Conservation (phyloP, 345 rosid genomes). For the Isatis tinctoria region DNA sequence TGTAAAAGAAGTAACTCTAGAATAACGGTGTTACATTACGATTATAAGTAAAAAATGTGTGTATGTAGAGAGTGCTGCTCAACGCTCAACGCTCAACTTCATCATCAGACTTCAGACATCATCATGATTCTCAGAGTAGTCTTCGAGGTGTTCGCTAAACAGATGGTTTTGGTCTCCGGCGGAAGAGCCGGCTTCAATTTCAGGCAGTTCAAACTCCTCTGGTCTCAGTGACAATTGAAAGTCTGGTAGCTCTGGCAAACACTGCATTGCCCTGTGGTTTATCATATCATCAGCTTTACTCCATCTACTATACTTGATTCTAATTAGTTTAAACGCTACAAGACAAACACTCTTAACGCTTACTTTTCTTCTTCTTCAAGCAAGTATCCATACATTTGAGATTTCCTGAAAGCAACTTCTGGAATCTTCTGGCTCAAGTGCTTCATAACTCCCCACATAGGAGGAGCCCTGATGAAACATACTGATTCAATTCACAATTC, state of each 20-base stretch:
- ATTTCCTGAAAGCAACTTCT: constrained; percentile 78
- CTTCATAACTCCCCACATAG: constrained; percentile 85
- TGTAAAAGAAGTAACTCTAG: constrained; percentile 9
- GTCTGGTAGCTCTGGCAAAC: constrained; percentile 80
- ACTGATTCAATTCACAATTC: not conserved
- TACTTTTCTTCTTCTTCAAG: constrained; percentile 92
- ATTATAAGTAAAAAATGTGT: constrained; percentile 15
- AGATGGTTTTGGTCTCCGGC: constrained; percentile 40
- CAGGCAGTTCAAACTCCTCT: constrained; percentile 66
- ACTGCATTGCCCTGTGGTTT: constrained; percentile 59
- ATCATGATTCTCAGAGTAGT: constrained; percentile 25
- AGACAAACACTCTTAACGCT: constrained; percentile 22
- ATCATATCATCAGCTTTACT: not conserved
- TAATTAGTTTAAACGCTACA: not conserved
- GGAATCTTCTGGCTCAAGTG: constrained; percentile 82
- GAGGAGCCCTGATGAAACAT: constrained; percentile 57
- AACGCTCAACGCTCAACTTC: constrained; percentile 32
- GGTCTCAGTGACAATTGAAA: constrained; percentile 84
- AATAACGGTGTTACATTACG: constrained; percentile 14
- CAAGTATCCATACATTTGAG: constrained; percentile 79
- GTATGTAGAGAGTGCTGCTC: not conserved
- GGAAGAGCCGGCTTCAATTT: constrained; percentile 52
- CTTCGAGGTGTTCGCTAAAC: constrained; percentile 62
- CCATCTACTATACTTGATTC: not conserved
- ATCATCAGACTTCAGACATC: constrained; percentile 26